phyloP scores from a whole-genome alignment of 331 rosid species.

The Quercus tomentella region DNA sequence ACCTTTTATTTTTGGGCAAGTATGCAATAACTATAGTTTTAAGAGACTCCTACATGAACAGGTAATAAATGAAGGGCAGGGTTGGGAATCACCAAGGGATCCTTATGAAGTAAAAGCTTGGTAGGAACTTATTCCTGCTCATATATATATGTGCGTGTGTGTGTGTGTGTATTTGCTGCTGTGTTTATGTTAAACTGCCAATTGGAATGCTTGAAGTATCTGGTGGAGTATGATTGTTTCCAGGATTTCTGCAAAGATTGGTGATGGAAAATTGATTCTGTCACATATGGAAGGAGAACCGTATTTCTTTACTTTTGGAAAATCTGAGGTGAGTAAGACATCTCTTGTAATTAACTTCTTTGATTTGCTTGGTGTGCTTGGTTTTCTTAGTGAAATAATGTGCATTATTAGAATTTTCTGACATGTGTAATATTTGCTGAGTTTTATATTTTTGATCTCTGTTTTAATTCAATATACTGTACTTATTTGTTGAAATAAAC shows the following conservation, averaged over 20 bases:
- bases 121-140: conserved; percentile 32
- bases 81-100: conserved; percentile 96
- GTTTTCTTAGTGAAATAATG: not conserved
- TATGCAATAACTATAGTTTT: not conserved
- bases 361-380: not conserved
- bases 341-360: conserved; percentile 6
- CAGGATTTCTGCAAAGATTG: conserved; percentile 83
- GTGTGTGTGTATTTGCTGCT: not conserved
- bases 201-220: conserved; percentile 18
- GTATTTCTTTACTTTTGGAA: conserved; percentile 82
- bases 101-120: conserved; percentile 97
- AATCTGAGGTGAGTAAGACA: conserved; percentile 66
- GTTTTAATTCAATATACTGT: not conserved
- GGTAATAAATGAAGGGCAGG: conserved; percentile 80
- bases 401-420: not conserved
- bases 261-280: conserved; percentile 61
- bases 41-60: conserved; percentile 15
- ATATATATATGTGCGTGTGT: not conserved
- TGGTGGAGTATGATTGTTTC: conserved; percentile 29
- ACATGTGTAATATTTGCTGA: not conserved
- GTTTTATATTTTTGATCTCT: not conserved
- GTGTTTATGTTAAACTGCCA: conserved; percentile 6
- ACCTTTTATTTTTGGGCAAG: not conserved
- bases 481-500: not conserved
- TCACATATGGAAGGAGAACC: conserved; percentile 71